Conservation (phyloP, 805 yeast genomes). For the Ogataea thermomethanolica region DNA sequence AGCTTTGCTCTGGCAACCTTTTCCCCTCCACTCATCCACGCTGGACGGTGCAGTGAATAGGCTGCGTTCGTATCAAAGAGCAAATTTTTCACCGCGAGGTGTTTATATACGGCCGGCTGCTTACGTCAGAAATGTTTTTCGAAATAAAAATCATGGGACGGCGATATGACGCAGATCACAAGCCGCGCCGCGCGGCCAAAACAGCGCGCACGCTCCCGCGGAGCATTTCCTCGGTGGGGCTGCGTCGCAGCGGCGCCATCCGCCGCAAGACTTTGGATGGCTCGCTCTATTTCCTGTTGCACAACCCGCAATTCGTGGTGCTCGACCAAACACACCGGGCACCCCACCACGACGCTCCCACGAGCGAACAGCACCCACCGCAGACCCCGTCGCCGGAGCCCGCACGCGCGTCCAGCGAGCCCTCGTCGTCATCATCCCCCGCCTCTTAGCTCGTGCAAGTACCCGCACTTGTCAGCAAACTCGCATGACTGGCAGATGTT, state of each 20-base stretch:
- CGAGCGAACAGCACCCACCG: too few species aligned
- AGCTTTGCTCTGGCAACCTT: slow-evolving; percentile 36
- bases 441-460: slow-evolving; percentile 12
- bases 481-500: slow-evolving; percentile 54
- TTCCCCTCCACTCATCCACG: slow-evolving; percentile 44
- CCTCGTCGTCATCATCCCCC: background rate
- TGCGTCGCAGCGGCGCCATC: slow-evolving; percentile 4
- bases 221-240: background rate
- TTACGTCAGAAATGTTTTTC: background rate
- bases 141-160: slow-evolving; percentile 1
- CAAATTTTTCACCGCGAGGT: slow-evolving; percentile 4
- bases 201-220: background rate
- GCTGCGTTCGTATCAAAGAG: slow-evolving; percentile 38
- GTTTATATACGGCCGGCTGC: slow-evolving; percentile 1
- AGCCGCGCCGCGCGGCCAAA: background rate
- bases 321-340: background rate
- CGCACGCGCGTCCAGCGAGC: too few species aligned
- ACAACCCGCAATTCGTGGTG: slow-evolving; percentile 2
- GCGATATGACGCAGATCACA: slow-evolving; percentile 2
- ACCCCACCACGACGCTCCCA: too few species aligned
- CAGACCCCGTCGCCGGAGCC: too few species aligned
- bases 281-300: slow-evolving; percentile 1
- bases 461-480: slow-evolving; percentile 43
- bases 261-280: slow-evolving; percentile 1
- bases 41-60: slow-evolving; percentile 44